Percentiles rank a stretch among this genome's conserved stretches.
phyloP scores from a whole-genome alignment of 2,329 filamentous ascomycete species.

The Volutella citrinella region DNA sequence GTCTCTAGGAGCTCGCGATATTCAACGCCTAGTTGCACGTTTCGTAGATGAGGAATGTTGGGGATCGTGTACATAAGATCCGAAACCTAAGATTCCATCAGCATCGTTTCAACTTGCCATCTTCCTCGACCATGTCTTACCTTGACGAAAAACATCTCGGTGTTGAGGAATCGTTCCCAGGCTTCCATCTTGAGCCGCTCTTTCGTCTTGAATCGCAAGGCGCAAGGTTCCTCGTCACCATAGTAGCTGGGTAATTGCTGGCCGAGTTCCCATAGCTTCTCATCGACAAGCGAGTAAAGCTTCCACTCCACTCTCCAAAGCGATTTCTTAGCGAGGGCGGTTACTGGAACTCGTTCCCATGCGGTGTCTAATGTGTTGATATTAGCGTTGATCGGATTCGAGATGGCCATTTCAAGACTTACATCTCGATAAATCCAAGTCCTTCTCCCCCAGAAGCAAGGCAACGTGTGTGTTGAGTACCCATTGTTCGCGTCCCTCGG shows the following conservation, averaged over 20 bases:
- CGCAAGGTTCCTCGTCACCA: conserved; percentile 41
- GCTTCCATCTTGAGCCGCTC: conserved; percentile 48
- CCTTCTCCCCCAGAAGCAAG: conserved; percentile 62
- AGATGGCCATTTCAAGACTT: too few species aligned
- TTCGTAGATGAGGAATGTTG: conserved; percentile 55
- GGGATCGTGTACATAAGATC: conserved; percentile 60
- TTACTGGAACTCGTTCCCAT: conserved; percentile 56
- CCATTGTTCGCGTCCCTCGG: conserved; percentile 63
- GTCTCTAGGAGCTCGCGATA: conserved; percentile 58
- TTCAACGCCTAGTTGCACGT: conserved; percentile 52
- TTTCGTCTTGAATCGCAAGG: conserved; percentile 40
- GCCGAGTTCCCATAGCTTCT: conserved; percentile 50
- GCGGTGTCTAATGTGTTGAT: conserved; percentile 51
- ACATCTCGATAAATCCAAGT: conserved; percentile 59
- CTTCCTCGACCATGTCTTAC: too few species aligned
- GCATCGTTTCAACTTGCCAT: too few species aligned
- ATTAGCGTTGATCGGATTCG: too few species aligned
- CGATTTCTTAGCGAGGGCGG: conserved; percentile 51
- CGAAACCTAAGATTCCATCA: conserved; percentile 53
- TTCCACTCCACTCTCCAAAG: conserved; percentile 60
- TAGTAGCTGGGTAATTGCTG: conserved; percentile 52
- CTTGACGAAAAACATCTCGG: conserved; percentile 67
- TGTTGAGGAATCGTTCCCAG: conserved; percentile 51
- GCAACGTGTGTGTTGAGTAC: conserved; percentile 63
- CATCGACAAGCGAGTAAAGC: conserved; percentile 52